Evolutionary conservation across 805 yeast genomes (phyloP), one percentile per base, ranked within the genome.

Genomic region (Candida taoyuanica): DNA sequence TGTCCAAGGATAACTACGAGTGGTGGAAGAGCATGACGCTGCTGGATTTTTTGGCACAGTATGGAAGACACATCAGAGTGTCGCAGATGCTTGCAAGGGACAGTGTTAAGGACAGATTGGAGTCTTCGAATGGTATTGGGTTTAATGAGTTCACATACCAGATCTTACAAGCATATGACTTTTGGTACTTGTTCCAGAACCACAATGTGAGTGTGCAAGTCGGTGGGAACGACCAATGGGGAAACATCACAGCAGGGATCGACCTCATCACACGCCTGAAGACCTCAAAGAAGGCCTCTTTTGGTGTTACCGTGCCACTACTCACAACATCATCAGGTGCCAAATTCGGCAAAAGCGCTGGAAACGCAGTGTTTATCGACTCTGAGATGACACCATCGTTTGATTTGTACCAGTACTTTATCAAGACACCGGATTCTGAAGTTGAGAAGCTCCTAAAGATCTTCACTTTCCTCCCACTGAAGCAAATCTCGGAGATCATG

Each of bases 221-320:
- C 25, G 98, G 98, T 17, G 98, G 98, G 5, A 88, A 85, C 56
- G 98, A 93, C 58, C 98, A 93, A 62, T 93, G 96, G 88, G 98
- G 98, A 1, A 93, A 93, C 53, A 93, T 93, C 42, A 86, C 95
- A 2, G 97, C 98, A 1, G 98, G 98, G 0, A 74, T 85, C 28
- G 98, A 93, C 53, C 68, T 93, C 41, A 87, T 89, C 28, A 68
- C 81, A 1, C 66, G 95, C 45, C 57, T 85, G 33, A 39, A 39
- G 25, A 16, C 43, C 5, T 31, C 43, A 3, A 24, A 28, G 6
- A 47, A 53, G 25, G 58, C 63, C 1, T 71, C 76, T 3, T 85
- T 64, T 58, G 98, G 97, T 0, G 49, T 93, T 32, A 93, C 98
- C 0, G 96, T 84, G 0, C 98, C 98, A 2, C 64, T 93, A 20